A percentile compares a stretch with the other conserved stretches of the same genome.
Evolutionary conservation across 108 stramenopile species (phyloP).

Genomic region (Bacterosira constricta): DNA sequence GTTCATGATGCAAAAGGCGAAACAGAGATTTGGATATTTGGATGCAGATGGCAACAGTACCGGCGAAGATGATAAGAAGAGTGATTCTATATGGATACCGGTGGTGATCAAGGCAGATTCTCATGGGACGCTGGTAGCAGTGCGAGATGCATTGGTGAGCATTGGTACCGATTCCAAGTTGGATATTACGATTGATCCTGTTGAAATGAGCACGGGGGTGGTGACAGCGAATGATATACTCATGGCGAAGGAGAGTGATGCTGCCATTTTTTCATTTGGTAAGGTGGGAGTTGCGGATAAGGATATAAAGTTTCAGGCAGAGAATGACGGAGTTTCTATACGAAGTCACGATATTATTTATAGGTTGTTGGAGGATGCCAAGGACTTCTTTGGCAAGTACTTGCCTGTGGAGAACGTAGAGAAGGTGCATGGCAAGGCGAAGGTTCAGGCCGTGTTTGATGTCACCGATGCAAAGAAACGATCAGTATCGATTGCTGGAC

Average conservation of each 20-base stretch:
- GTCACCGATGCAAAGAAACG: slow-evolving; percentile 61
- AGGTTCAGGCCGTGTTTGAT: slow-evolving; percentile 74
- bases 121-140: slow-evolving; percentile 79
- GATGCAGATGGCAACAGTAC: slow-evolving; percentile 35
- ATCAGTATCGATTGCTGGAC: slow-evolving; percentile 68
- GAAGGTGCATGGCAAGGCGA: slow-evolving; percentile 71
- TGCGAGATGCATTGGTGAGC: slow-evolving; percentile 68
- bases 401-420: slow-evolving; percentile 55
- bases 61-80: slow-evolving; percentile 40
- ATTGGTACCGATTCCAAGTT: slow-evolving; percentile 66
- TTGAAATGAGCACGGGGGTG: slow-evolving; percentile 72
- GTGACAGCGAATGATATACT: slow-evolving; percentile 69
- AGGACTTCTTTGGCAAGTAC: slow-evolving; percentile 60
- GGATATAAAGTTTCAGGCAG: slow-evolving; percentile 55
- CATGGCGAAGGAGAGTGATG: slow-evolving; percentile 84
- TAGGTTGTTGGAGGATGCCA: slow-evolving; percentile 79
- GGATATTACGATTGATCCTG: slow-evolving; percentile 73
- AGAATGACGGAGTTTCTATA: slow-evolving; percentile 60
- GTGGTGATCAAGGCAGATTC: slow-evolving; percentile 86
- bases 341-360: slow-evolving; percentile 77
- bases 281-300: slow-evolving; percentile 62
- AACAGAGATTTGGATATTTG: slow-evolving; percentile 35
- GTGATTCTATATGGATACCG: slow-evolving; percentile 64
- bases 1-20: slow-evolving; percentile 53
- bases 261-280: slow-evolving; percentile 75